Conservation (phyloP, 148 eudicot species). For the Rhododendron ferrugineum region DNA sequence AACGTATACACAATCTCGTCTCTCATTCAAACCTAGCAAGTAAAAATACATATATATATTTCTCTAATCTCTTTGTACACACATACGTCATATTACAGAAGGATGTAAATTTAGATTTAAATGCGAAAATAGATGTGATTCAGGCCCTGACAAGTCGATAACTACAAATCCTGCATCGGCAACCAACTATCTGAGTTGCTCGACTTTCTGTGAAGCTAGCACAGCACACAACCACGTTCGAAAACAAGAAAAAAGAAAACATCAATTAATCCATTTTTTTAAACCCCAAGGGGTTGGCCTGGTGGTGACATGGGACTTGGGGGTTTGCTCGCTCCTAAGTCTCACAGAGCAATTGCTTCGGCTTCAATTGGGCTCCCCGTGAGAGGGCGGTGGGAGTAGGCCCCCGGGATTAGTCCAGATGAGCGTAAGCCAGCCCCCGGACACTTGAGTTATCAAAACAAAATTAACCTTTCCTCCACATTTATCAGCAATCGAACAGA, state of each 20-base stretch:
- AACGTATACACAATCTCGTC: not conserved
- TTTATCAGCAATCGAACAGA: not conserved
- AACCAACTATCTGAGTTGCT: not conserved
- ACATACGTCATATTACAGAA: not conserved
- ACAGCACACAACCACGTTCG: not conserved
- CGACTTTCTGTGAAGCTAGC: not conserved
- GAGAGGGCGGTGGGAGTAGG: not conserved
- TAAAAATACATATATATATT: no score
- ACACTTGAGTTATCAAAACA: no score
- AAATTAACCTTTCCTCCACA: not conserved
- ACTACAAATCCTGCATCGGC: not conserved
- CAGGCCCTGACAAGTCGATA: not conserved
- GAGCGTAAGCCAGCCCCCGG: no score
- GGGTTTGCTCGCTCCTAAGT: no score
- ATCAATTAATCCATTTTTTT: not conserved
- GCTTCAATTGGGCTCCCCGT: not conserved
- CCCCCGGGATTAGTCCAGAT: not conserved
- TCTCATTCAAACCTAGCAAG: not conserved
- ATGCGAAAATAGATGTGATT: not conserved
- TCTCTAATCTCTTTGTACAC: not conserved
- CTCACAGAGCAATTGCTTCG: no score
- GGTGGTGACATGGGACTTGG: no score
- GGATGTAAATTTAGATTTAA: not conserved
- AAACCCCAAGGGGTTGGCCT: not conserved
- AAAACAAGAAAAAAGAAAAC: not conserved